Base-by-base conservation (phyloP, 176 grass and related monocot species). In the Zoysia pacifica region DNA sequence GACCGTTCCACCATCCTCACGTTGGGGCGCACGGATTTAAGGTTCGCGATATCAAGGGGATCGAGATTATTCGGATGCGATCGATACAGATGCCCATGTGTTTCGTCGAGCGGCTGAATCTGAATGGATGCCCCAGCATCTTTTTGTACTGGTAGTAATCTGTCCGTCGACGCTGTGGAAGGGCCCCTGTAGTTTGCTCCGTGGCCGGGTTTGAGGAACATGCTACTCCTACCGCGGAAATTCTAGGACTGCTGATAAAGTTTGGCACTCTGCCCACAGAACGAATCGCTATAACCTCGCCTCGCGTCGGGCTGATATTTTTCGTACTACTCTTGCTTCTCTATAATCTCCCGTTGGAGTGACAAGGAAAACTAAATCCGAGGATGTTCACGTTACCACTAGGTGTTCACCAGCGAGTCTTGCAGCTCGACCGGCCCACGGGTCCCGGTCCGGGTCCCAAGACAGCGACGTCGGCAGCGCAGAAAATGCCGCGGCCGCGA, bases 381-480 rank as follows among this genome's bases (percentile, higher is more conserved):
- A 55, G 53, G 53, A 55, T 18, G 52, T 54, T 54, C 52, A 54
- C 14, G 50, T 28, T 28, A 28, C 28, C 28, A 28, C 28, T 28
- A 28, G 53, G 18, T 18, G 52, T 54, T 54, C 52, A 54, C 14
- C 12, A 52, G 50, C 10, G 50, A 19, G 18, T 18, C n/a, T 4
- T 2, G 5, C 28, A 58, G 9, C 43, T 2, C 28, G 28, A 18
- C 12, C 50, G 19, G 13, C 51, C 44, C 41, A 41, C 43, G 51
- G 68, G 40, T 36, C 20, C 39, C 55, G 16, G 51, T 28, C 15
- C 53, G 45, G 72, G 11, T 53, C 53, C 69, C 52, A 13, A 67
- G 67, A 37, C 79, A 37, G 69, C 86, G 75, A 88, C 80, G 72
- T 49, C 69, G 19, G 11, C 39, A 28, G 69, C 70, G 82, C 70